phyloP scores from a whole-genome alignment of 805 yeast species.

The Yamadazyma tumulicola region DNA sequence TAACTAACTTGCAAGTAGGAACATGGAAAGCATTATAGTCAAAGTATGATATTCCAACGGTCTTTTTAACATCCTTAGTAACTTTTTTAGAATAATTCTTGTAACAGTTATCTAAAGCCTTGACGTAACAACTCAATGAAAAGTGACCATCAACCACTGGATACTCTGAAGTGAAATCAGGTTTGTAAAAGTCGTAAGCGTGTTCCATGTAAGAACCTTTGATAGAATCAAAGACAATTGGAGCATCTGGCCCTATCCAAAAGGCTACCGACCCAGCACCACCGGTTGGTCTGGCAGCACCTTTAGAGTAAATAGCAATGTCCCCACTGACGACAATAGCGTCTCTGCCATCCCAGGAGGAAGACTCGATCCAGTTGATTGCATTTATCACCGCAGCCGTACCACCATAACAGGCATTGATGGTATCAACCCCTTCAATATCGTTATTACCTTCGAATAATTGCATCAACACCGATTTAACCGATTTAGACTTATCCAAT shows the following conservation, averaged over 20 bases:
- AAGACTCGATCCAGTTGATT: slow-evolving; percentile 92
- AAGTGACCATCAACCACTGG: slow-evolving; percentile 98
- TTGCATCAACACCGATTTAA: slow-evolving; percentile 93
- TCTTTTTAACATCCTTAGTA: slow-evolving; percentile 42
- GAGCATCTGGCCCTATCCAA: slow-evolving; percentile 96
- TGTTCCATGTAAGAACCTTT: slow-evolving; percentile 96
- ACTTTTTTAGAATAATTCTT: slow-evolving; percentile 72
- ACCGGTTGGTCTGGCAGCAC: slow-evolving; percentile 99
- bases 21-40: slow-evolving; percentile 97
- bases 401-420: slow-evolving; percentile 99
- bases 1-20: slow-evolving; percentile 94
- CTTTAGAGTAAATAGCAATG: slow-evolving; percentile 94
- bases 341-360: slow-evolving; percentile 97
- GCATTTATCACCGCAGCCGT: slow-evolving; percentile 92
- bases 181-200: slow-evolving; percentile 97
- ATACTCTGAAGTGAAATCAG: slow-evolving; percentile 93
- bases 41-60: slow-evolving; percentile 70
- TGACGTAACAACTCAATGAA: slow-evolving; percentile 89
- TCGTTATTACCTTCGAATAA: slow-evolving; percentile 85
- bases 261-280: slow-evolving; percentile 97
- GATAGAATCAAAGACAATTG: slow-evolving; percentile 82
- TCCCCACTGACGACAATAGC: slow-evolving; percentile 97
- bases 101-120: slow-evolving; percentile 88
- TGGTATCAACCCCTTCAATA: slow-evolving; percentile 92
- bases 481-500: slow-evolving; percentile 94